phyloP scores from a whole-genome alignment of 306 rosid species.

The Prunus mongolica region DNA sequence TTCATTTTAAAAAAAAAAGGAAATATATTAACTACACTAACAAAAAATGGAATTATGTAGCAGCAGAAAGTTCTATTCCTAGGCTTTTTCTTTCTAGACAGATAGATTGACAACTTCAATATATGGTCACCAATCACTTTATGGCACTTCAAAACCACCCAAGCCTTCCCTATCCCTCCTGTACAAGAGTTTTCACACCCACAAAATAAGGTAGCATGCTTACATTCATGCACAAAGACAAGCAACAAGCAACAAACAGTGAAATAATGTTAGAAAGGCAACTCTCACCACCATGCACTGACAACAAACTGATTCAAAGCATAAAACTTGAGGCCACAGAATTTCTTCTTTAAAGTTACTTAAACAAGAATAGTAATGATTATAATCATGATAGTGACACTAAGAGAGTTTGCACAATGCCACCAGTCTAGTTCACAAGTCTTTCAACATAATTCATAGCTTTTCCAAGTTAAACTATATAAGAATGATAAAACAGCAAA shows the following conservation, averaged over 20 bases:
- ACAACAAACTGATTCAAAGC: neutral
- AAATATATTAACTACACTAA: neutral
- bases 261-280: neutral
- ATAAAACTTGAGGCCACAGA: neutral
- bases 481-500: neutral
- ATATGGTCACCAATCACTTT: neutral
- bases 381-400: neutral
- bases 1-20: constrained; percentile 1
- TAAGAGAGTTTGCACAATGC: neutral
- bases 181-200: neutral
- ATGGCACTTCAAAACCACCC: neutral
- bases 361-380: neutral
- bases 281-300: neutral
- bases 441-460: neutral
- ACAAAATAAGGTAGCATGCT: neutral
- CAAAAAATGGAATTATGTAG: neutral
- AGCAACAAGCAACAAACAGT: neutral
- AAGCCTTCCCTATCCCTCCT: neutral
- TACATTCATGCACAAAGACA: neutral
- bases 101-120: neutral
- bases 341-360: neutral
- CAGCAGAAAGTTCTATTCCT: neutral
- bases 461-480: neutral
- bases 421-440: neutral
- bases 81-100: neutral